These are phyloP conservation scores for Neurospora discreta DNA, from an alignment of 495 filamentous ascomycete species.

Conservation along the genomic window DNA sequence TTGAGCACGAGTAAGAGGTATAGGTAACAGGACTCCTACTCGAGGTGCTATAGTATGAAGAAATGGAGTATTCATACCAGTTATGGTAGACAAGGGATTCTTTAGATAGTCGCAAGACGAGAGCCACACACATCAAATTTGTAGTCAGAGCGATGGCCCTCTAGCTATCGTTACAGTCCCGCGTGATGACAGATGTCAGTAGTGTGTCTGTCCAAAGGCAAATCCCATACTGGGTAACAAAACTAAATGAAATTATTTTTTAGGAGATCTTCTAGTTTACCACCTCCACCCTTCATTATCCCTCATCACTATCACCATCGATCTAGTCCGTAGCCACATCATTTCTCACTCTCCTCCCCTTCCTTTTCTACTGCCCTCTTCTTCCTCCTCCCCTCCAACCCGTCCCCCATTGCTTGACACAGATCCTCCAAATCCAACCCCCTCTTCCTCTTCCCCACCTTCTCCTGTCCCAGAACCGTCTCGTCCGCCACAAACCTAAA, in stretches of 20 bases:
- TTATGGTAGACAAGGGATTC: neutral
- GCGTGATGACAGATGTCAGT: neutral
- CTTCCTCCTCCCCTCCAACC: slow-evolving; percentile 33
- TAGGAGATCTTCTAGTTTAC: too few species aligned
- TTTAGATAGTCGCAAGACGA: neutral
- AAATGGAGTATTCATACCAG: neutral
- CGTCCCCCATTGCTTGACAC: slow-evolving; percentile 32
- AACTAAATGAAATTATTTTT: too few species aligned
- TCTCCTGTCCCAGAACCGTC: slow-evolving; percentile 48
- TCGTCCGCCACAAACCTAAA: slow-evolving; percentile 52
- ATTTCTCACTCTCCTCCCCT: neutral
- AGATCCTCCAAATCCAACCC: slow-evolving; percentile 37
- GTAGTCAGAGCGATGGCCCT: neutral
- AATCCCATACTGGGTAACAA: neutral
- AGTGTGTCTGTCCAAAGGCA: neutral
- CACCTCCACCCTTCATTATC: neutral
- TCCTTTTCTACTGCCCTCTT: slow-evolving; percentile 13
- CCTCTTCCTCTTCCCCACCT: slow-evolving; percentile 40
- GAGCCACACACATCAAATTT: neutral
- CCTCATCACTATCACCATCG: neutral
- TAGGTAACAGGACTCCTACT: neutral
- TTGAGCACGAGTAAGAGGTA: neutral
- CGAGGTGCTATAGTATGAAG: neutral
- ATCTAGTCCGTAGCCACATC: neutral
- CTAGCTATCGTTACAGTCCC: neutral